Conservation (phyloP, 2,329 filamentous ascomycete species). For the Cladosporium sp. region DNA sequence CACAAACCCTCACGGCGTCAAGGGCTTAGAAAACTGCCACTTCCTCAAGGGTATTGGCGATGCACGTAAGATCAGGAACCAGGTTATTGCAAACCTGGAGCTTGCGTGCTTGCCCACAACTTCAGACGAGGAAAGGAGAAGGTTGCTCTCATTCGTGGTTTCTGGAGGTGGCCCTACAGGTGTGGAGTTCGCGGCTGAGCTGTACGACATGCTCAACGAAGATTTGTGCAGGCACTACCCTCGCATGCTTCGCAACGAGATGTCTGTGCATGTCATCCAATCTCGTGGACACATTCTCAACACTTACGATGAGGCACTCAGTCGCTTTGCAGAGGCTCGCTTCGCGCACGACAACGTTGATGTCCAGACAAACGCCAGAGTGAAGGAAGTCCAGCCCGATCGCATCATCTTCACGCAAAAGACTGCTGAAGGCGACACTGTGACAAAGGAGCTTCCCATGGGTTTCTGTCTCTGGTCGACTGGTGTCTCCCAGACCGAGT, state of each 20-base stretch:
- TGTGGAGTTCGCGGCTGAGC: conserved; percentile 94
- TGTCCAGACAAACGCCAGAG: conserved; percentile 86
- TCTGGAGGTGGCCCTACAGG: conserved; percentile 93
- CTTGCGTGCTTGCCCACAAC: conserved; percentile 90
- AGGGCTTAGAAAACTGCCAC: conserved; percentile 86
- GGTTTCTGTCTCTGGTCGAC: conserved; percentile 98
- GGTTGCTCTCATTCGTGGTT: conserved; percentile 91
- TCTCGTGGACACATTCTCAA: conserved; percentile 93
- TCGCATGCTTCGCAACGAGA: conserved; percentile 87
- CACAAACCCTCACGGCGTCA: conserved; percentile 93
- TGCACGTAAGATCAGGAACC: conserved; percentile 82
- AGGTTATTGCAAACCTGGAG: conserved; percentile 85
- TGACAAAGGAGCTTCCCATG: conserved; percentile 92
- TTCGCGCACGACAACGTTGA: conserved; percentile 90
- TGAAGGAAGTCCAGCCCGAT: conserved; percentile 80
- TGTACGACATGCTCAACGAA: conserved; percentile 95
- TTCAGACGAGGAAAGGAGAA: conserved; percentile 76
- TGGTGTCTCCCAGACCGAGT: conserved; percentile 78
- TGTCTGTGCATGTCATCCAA: conserved; percentile 95
- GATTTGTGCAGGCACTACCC: conserved; percentile 82
- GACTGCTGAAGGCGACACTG: conserved; percentile 62
- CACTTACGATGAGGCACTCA: conserved; percentile 94
- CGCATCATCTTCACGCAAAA: conserved; percentile 87
- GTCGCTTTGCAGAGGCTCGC: conserved; percentile 82
- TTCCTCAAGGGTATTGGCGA: conserved; percentile 96